Evolutionary conservation across 2,329 filamentous ascomycete species (phyloP).

Genomic region (Tolypocladium ophioglossoides): DNA sequence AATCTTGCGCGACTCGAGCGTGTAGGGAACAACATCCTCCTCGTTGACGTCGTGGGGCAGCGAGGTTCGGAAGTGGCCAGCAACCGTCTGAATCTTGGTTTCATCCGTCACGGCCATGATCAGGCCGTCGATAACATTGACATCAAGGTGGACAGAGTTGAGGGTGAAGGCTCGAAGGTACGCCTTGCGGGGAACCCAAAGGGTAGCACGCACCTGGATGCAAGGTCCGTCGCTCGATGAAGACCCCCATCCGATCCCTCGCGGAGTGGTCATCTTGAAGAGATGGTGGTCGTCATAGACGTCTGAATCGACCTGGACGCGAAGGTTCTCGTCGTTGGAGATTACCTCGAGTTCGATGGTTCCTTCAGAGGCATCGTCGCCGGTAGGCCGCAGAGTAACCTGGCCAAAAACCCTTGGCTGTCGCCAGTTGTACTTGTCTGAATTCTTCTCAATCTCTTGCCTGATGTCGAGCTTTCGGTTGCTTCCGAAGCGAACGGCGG

Average conservation of each 20-base stretch:
- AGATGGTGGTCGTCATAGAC: constrained; percentile 23
- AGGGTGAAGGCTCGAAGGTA: constrained; percentile 27
- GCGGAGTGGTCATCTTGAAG: constrained; percentile 29
- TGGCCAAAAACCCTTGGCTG: constrained; percentile 32
- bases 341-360: constrained; percentile 32
- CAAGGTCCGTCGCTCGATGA: constrained; percentile 24
- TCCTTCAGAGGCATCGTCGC: constrained; percentile 20
- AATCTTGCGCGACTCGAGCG: constrained; percentile 31
- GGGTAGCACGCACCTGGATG: constrained; percentile 34
- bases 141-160: constrained; percentile 25
- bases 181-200: constrained; percentile 32
- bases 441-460: constrained; percentile 21
- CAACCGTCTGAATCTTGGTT: constrained; percentile 22
- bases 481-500: constrained; percentile 21
- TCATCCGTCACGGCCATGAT: constrained; percentile 19
- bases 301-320: constrained; percentile 21
- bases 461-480: constrained; percentile 26
- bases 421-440: constrained; percentile 10
- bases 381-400: constrained; percentile 30
- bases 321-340: constrained; percentile 32
- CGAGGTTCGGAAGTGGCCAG: constrained; percentile 24
- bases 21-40: constrained; percentile 23
- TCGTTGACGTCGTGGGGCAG: constrained; percentile 15
- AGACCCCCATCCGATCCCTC: constrained; percentile 20
- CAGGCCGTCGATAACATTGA: constrained; percentile 30